phyloP scores from a whole-genome alignment of 441 rosid genomes.

The Mallotus japonicus region DNA sequence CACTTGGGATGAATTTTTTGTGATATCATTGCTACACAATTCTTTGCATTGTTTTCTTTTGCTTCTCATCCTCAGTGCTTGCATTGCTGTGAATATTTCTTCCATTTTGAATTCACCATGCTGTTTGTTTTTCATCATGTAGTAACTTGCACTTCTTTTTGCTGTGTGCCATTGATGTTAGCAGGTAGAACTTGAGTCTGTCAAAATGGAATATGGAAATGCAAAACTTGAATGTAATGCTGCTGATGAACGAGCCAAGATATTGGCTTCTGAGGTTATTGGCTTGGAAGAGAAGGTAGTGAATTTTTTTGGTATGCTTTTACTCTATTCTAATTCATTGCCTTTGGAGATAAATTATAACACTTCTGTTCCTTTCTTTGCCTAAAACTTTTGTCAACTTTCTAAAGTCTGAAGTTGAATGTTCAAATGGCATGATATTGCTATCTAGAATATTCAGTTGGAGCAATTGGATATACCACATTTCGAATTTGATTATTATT shows the following conservation, averaged over 20 bases:
- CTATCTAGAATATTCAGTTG: not conserved
- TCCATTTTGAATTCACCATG: not conserved
- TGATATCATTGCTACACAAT: not conserved
- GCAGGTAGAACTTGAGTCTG: conserved; percentile 85
- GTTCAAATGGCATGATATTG: not conserved
- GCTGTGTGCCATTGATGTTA: conserved; percentile 19
- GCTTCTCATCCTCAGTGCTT: not conserved
- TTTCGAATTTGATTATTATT: not conserved
- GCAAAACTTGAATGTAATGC: conserved; percentile 85
- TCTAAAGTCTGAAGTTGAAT: conserved; percentile 3
- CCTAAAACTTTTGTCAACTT: not conserved
- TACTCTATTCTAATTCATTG: not conserved
- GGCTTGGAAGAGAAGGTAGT: conserved; percentile 98
- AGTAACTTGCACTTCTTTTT: conserved; percentile 14
- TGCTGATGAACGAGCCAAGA: conserved; percentile 87
- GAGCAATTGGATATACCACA: not conserved
- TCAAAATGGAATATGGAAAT: conserved; percentile 64
- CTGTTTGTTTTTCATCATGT: not conserved
- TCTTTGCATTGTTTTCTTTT: not conserved
- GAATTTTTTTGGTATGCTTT: conserved; percentile 17
- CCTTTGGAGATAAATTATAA: not conserved
- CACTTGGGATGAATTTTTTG: not conserved
- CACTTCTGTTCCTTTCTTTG: not conserved
- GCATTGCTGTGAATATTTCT: not conserved
- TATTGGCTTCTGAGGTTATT: conserved; percentile 96